Percentiles rank a stretch among this genome's conserved stretches.
Conservation (phyloP, 257 asterid species). For the Solanum gracilifrons region DNA sequence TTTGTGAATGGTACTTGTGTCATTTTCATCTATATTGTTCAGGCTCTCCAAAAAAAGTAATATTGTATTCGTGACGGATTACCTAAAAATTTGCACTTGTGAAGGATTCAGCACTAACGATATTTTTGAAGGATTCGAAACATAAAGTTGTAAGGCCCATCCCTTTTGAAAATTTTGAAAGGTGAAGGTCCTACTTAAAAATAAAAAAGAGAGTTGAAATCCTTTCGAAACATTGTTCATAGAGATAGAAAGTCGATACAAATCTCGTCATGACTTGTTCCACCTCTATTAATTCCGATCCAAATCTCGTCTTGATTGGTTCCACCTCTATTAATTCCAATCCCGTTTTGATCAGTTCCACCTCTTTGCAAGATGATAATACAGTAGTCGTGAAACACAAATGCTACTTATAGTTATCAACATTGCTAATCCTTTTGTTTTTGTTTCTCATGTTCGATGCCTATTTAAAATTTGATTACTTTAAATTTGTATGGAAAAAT, state of each 20-base stretch:
- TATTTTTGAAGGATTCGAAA: not conserved
- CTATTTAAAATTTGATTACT: rapidly evolving
- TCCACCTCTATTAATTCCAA: no score
- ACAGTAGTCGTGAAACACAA: not conserved
- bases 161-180: no score
- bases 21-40: not conserved
- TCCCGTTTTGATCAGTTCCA: no score
- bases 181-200: no score
- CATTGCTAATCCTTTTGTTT: not conserved
- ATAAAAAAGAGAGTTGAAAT: no score
- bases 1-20: not conserved
- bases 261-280: no score
- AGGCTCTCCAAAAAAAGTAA: not conserved
- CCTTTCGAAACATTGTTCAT: no score
- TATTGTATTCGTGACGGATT: rapidly evolving
- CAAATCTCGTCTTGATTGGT: no score
- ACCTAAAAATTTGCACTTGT: not conserved
- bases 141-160: no score
- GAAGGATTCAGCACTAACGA: rapidly evolving
- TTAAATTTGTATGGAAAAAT: rapidly evolving
- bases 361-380: no score
- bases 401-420: not conserved
- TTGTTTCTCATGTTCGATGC: not conserved
- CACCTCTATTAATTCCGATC: no score
- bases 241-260: no score